These are phyloP conservation scores for Amborella trichopoda DNA, from an alignment of 164 flowering plant genomes.

Conservation along the genomic window DNA sequence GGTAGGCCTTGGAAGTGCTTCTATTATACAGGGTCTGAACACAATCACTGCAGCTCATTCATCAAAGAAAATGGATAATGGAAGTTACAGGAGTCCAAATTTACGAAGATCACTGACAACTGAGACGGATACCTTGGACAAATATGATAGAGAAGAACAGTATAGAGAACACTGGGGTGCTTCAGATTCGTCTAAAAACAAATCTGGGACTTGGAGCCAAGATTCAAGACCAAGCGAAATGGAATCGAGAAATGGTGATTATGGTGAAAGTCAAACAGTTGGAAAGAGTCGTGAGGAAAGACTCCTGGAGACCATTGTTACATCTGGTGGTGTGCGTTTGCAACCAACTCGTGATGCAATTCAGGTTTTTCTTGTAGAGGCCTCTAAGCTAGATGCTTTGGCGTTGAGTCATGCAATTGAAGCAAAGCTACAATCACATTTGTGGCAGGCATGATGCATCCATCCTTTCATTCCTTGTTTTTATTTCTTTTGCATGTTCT, in stretches of 20 bases:
- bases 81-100: conserved; percentile 74
- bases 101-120: conserved; percentile 67
- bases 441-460: conserved; percentile 68
- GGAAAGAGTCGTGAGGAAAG: conserved; percentile 75
- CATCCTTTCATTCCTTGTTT: not conserved
- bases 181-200: conserved; percentile 32
- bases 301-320: conserved; percentile 79
- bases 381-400: conserved; percentile 72
- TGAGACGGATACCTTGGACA: conserved; percentile 36
- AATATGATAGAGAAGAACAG: conserved; percentile 41
- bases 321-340: conserved; percentile 88
- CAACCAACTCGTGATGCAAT: conserved; percentile 96
- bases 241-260: conserved; percentile 31
- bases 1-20: conserved; percentile 86
- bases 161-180: conserved; percentile 23
- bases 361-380: conserved; percentile 72
- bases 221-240: conserved; percentile 25
- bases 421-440: conserved; percentile 66
- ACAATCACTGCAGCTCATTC: conserved; percentile 55
- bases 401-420: conserved; percentile 72
- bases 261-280: conserved; percentile 28
- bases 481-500: not conserved
- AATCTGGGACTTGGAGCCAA: conserved; percentile 50
- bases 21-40: conserved; percentile 74
- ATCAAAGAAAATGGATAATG: conserved; percentile 46